Evolutionary conservation across 2,329 filamentous ascomycete species (phyloP).

Genomic region (Fusarium oxysporum): DNA sequence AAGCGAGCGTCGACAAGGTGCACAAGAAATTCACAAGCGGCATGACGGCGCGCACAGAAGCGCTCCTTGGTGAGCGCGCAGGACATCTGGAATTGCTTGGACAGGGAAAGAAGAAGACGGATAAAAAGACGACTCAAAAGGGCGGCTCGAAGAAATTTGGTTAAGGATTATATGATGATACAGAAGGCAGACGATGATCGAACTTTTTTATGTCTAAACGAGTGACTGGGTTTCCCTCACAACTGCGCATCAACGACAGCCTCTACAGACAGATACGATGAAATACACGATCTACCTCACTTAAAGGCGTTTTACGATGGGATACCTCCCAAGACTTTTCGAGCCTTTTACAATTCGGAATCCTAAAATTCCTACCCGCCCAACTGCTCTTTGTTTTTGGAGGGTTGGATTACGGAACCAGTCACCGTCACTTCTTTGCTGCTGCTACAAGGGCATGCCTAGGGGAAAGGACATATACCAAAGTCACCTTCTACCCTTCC

Average conservation of each 20-base stretch:
- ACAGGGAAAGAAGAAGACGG: slow-evolving; percentile 65
- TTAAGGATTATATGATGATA: slow-evolving; percentile 48
- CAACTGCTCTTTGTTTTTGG: slow-evolving; percentile 1
- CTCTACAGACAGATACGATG: neutral
- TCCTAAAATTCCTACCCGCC: neutral
- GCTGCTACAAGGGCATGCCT: neutral
- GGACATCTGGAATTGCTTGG: slow-evolving; percentile 71
- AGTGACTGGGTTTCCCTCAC: neutral
- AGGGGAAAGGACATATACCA: neutral
- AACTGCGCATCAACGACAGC: neutral
- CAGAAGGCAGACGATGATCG: slow-evolving; percentile 11
- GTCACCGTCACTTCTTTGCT: neutral
- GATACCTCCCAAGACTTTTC: neutral
- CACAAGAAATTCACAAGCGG: slow-evolving; percentile 67
- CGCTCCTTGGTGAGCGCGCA: slow-evolving; percentile 68
- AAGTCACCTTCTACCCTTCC: neutral
- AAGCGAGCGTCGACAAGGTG: slow-evolving; percentile 62
- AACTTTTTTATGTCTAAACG: neutral
- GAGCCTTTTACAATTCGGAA: neutral
- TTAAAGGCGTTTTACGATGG: neutral
- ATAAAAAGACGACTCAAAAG: slow-evolving; percentile 55
- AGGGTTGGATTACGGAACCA: neutral
- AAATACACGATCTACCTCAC: neutral
- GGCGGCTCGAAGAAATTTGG: slow-evolving; percentile 68
- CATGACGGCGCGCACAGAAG: slow-evolving; percentile 66